Percentiles rank a stretch among this genome's conserved stretches.
These are phyloP conservation scores for Teunomyces aglyptinius DNA, from an alignment of 805 yeast species.

Conservation along the genomic window DNA sequence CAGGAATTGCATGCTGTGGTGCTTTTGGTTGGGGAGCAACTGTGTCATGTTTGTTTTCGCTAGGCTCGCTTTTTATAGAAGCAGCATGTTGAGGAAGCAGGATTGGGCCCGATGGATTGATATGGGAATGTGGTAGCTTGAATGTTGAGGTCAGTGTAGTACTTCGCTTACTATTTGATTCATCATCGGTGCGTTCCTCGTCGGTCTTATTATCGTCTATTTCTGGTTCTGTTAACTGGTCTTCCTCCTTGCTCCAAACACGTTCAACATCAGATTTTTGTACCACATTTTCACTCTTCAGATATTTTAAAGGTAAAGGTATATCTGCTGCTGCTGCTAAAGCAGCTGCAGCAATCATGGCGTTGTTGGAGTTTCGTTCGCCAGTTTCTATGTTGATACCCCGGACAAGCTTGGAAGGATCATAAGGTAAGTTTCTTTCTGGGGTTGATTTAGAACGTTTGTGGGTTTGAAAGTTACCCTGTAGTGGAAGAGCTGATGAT, in stretches of 20 bases:
- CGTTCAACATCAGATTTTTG: neutral
- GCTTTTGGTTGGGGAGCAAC: neutral
- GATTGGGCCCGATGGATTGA: neutral
- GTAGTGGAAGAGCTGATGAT: constrained; percentile 12
- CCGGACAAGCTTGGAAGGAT: constrained; percentile 12
- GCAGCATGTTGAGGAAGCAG: neutral
- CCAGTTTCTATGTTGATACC: constrained; percentile 37
- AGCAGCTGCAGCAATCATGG: constrained; percentile 79
- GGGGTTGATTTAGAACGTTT: constrained; percentile 25
- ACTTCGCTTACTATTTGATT: constrained; percentile 4
- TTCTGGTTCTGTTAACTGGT: constrained; percentile 18
- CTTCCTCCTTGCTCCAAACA: constrained; percentile 6
- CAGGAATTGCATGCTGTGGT: too few relatives aligned
- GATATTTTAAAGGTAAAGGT: constrained; percentile 53
- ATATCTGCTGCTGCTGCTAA: constrained; percentile 78
- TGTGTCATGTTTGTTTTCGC: neutral
- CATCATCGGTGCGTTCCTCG: constrained; percentile 17
- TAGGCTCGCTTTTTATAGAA: neutral
- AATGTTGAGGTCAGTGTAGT: neutral
- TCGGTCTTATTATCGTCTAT: constrained; percentile 26
- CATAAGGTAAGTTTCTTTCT: constrained; percentile 5
- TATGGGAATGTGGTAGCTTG: neutral
- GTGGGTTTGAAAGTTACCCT: constrained; percentile 22
- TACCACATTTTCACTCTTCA: constrained; percentile 4
- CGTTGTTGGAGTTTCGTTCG: constrained; percentile 42